Percentiles rank a stretch among this genome's conserved stretches.
phyloP scores from a whole-genome alignment of 441 rosid species.

The Syzygium syzygioides region DNA sequence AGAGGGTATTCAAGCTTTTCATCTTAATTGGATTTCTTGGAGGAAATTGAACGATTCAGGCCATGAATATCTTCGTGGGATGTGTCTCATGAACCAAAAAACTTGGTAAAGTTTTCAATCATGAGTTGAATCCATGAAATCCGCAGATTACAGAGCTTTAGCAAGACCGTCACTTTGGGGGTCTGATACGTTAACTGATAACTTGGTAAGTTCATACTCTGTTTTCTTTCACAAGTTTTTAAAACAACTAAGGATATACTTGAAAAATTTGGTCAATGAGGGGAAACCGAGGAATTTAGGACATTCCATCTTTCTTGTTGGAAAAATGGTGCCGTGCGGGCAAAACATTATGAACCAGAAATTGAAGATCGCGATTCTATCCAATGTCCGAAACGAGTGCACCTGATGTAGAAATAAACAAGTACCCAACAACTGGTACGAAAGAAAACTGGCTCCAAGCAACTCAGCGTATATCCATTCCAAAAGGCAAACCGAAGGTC shows the following conservation, averaged over 20 bases:
- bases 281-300: background rate
- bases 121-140: background rate
- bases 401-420: background rate
- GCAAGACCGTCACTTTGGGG: background rate
- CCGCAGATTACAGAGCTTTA: background rate
- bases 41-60: background rate
- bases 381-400: background rate
- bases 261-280: background rate
- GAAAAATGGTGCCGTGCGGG: background rate
- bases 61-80: background rate
- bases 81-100: background rate
- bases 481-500: background rate
- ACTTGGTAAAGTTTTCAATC: background rate
- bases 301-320: background rate
- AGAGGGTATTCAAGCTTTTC: background rate
- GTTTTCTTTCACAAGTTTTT: background rate
- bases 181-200: background rate
- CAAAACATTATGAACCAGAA: background rate
- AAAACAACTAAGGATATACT: background rate
- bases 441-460: background rate
- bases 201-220: background rate
- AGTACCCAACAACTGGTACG: background rate
- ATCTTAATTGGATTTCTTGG: background rate
- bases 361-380: background rate
- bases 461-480: background rate